Evolutionary conservation across 257 asterid genomes (phyloP).

Genomic region (Solanum chmielewskii): DNA sequence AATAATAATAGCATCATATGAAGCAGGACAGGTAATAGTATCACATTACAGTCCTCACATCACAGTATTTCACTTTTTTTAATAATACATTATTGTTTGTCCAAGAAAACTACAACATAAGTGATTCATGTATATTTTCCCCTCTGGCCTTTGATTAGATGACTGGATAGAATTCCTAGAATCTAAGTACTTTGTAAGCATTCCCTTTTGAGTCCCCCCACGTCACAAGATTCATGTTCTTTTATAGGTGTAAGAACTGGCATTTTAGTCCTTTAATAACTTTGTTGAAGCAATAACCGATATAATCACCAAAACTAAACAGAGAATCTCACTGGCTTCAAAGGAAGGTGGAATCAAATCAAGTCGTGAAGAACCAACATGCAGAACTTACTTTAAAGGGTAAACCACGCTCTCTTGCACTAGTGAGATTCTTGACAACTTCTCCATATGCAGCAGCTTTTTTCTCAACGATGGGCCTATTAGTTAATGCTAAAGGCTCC

Average conservation of each 20-base stretch:
- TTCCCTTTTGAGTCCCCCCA: not conserved
- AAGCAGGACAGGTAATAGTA: not conserved
- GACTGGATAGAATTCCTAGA: not conserved
- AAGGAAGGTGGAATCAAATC: not conserved
- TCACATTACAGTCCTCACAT: not conserved
- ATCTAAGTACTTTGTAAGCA: not conserved
- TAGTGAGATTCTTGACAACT: slow-evolving; percentile 78
- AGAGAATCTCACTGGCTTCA: not conserved
- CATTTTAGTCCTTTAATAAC: not conserved
- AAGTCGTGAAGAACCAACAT: not conserved
- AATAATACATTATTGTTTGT: not conserved
- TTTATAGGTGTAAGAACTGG: not conserved
- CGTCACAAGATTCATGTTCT: not conserved
- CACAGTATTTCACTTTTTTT: not conserved
- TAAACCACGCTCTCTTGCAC: slow-evolving; percentile 66
- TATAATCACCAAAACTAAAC: not conserved
- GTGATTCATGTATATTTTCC: not conserved
- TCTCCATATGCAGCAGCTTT: slow-evolving; percentile 78
- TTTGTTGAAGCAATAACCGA: not conserved
- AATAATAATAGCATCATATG: not conserved
- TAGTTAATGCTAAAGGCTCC: slow-evolving; percentile 50
- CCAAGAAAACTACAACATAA: not conserved
- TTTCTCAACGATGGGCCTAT: slow-evolving; percentile 51
- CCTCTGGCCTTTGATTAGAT: not conserved
- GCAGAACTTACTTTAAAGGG: slow-evolving; percentile 53